These are phyloP conservation scores for Eutypa lata DNA, from an alignment of 2,329 filamentous ascomycete species.

Conservation along the genomic window DNA sequence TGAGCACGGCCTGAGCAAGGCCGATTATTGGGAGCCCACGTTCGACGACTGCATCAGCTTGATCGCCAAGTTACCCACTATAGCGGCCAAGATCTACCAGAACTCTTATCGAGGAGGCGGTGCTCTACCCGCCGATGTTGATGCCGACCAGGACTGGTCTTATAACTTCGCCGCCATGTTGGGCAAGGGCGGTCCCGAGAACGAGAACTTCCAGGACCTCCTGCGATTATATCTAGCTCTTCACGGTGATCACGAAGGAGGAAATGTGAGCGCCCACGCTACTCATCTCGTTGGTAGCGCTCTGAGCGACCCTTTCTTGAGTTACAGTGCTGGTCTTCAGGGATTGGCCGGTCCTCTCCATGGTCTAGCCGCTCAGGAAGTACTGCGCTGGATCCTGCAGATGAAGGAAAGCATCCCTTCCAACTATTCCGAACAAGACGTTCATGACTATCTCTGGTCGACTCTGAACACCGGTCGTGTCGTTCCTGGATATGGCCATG, in stretches of 20 bases:
- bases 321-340: conserved; percentile 92
- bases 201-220: conserved; percentile 93
- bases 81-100: conserved; percentile 97
- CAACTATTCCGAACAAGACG: conserved; percentile 74
- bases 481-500: conserved; percentile 92
- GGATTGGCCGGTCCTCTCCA: conserved; percentile 93
- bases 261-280: conserved; percentile 93
- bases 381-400: conserved; percentile 92
- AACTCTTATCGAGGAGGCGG: conserved; percentile 76
- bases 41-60: conserved; percentile 94
- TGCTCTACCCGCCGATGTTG: conserved; percentile 71
- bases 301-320: conserved; percentile 90
- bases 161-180: conserved; percentile 98
- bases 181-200: conserved; percentile 81
- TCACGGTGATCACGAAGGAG: conserved; percentile 96
- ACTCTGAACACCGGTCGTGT: conserved; percentile 93
- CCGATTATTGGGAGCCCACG: conserved; percentile 97
- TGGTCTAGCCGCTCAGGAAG: conserved; percentile 90
- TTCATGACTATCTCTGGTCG: conserved; percentile 86
- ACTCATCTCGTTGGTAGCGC: conserved; percentile 95
- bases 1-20: conserved; percentile 86
- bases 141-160: conserved; percentile 88
- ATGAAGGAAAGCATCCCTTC: conserved; percentile 88
- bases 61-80: conserved; percentile 91
- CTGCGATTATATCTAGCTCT: conserved; percentile 91